Evolutionary conservation across 1,284 basidiomycete genomes (phyloP).

Genomic region (Fistulinella cinereoalba): DNA sequence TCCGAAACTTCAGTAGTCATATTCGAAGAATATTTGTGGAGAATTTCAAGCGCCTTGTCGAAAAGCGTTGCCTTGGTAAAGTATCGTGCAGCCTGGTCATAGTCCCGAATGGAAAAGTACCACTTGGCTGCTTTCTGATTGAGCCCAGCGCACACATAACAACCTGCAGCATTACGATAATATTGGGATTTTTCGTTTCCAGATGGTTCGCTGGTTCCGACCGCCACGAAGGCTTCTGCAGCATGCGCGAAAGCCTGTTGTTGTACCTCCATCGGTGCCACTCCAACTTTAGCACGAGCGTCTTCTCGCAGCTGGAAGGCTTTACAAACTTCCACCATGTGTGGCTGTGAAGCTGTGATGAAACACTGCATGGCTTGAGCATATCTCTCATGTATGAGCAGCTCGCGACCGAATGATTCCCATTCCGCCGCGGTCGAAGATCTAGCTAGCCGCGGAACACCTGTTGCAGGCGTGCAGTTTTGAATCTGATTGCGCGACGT

Average conservation of each 20-base stretch:
- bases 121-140: conserved; percentile 44
- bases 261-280: conserved; percentile 20
- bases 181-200: conserved; percentile 38
- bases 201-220: conserved; percentile 33
- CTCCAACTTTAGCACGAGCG: conserved; percentile 33
- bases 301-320: conserved; percentile 46
- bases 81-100: conserved; percentile 42
- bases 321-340: conserved; percentile 45
- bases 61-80: conserved; percentile 52
- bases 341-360: conserved; percentile 46
- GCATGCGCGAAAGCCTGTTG: conserved; percentile 44
- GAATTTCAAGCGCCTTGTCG: conserved; percentile 50
- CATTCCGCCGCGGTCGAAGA: conserved; percentile 53
- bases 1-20: conserved; percentile 39
- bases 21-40: conserved; percentile 33
- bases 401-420: conserved; percentile 46
- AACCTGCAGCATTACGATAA: conserved; percentile 52
- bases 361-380: conserved; percentile 62
- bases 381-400: conserved; percentile 59
- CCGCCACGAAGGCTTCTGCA: conserved; percentile 47
- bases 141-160: conserved; percentile 44
- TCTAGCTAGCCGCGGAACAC: conserved; percentile 48
- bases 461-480: conserved; percentile 41
- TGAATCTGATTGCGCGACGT: conserved; percentile 41
- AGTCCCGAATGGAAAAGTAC: conserved; percentile 46